Evolutionary conservation across 768 basidiomycete genomes (phyloP).

Genomic region (Paxillus involutus): DNA sequence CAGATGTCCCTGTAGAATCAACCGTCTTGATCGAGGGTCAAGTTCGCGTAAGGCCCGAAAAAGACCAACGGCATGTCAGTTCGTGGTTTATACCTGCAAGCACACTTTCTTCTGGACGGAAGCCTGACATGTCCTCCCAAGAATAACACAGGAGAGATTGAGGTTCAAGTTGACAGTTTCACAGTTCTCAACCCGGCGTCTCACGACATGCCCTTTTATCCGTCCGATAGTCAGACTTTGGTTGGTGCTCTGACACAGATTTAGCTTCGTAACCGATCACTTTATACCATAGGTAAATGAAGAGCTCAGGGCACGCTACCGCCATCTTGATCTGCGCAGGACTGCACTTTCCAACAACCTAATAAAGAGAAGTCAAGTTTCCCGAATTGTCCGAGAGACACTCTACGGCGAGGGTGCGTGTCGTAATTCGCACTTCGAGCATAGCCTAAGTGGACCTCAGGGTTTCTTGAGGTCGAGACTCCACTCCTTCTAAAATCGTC

Average conservation of each 20-base stretch:
- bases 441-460: slow-evolving; percentile 38
- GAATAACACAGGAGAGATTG: slow-evolving; percentile 72
- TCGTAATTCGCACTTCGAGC: slow-evolving; percentile 7
- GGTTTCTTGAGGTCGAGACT: slow-evolving; percentile 92
- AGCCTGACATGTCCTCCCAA: slow-evolving; percentile 26
- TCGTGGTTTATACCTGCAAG: slow-evolving; percentile 1
- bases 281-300: slow-evolving; percentile 66
- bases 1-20: slow-evolving; percentile 73
- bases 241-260: slow-evolving; percentile 43
- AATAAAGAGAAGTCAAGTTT: slow-evolving; percentile 78
- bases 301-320: slow-evolving; percentile 79
- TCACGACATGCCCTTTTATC: slow-evolving; percentile 75
- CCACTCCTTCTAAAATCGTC: slow-evolving; percentile 89
- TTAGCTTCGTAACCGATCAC: not conserved
- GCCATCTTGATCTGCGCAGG: slow-evolving; percentile 88
- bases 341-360: slow-evolving; percentile 73
- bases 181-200: slow-evolving; percentile 80
- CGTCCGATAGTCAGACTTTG: slow-evolving; percentile 72
- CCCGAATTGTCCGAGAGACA: slow-evolving; percentile 69
- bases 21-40: slow-evolving; percentile 72
- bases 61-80: slow-evolving; percentile 63
- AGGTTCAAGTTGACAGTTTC: slow-evolving; percentile 70
- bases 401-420: slow-evolving; percentile 71
- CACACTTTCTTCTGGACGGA: slow-evolving; percentile 3
- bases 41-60: slow-evolving; percentile 62